Conservation (phyloP, 2,329 filamentous ascomycete genomes). For the Thelonectria olida region DNA sequence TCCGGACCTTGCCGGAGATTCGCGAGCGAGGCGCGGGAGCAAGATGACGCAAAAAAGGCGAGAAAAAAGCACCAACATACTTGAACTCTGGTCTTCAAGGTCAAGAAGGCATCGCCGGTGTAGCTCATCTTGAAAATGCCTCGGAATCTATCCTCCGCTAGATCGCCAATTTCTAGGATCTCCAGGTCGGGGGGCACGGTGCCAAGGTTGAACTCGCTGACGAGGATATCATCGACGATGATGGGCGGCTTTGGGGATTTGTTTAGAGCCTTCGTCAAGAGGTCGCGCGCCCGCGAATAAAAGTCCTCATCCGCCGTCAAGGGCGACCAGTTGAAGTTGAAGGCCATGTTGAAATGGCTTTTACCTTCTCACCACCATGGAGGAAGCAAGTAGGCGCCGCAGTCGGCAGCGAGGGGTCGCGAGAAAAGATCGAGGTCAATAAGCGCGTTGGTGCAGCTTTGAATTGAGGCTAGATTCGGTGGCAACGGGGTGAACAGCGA, state of each 20-base stretch:
- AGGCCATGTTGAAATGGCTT: constrained; percentile 81
- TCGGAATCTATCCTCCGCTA: constrained; percentile 95
- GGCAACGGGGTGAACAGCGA: constrained; percentile 23
- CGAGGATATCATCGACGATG: constrained; percentile 98
- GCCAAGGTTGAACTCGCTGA: constrained; percentile 96
- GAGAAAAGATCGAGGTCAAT: constrained; percentile 14
- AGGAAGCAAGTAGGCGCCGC: constrained; percentile 36
- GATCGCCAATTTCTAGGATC: constrained; percentile 95
- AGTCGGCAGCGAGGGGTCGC: constrained; percentile 31
- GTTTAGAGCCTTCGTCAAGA: constrained; percentile 94
- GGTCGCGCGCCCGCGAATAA: constrained; percentile 89
- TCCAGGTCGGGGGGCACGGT: constrained; percentile 94
- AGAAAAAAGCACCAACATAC: constrained; percentile 56
- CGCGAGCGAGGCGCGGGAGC: background rate
- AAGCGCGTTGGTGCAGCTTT: constrained; percentile 27
- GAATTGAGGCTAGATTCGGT: constrained; percentile 14
- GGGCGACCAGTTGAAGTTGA: constrained; percentile 99
- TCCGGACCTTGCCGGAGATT: constrained; percentile 11
- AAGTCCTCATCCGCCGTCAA: constrained; percentile 94
- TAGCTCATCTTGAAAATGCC: constrained; percentile 99
- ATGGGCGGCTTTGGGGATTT: constrained; percentile 98
- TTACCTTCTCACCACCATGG: constrained; percentile 48
- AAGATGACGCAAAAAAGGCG: constrained; percentile 19
- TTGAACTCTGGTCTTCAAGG: constrained; percentile 94
- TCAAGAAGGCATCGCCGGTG: constrained; percentile 92